Conservation (phyloP, 352 stramenopile species). For the Blastocystis sp. region DNA sequence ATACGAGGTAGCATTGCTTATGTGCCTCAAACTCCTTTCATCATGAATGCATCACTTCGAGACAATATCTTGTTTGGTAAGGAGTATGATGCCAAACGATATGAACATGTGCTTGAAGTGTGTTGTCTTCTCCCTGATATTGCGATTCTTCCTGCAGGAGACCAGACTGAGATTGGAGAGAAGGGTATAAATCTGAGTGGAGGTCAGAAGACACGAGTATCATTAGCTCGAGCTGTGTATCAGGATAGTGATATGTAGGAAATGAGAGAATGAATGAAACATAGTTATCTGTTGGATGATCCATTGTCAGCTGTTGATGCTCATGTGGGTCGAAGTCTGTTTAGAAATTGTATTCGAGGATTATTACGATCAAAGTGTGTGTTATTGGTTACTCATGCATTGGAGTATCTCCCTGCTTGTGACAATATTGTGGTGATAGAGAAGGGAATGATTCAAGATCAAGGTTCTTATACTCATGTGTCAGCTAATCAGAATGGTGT, state of each 20-base stretch:
- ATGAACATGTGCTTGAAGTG: constrained; percentile 66
- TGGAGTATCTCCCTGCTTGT: constrained; percentile 78
- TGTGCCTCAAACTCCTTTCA: constrained; percentile 85
- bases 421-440: constrained; percentile 74
- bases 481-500: constrained; percentile 66
- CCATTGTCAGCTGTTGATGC: constrained; percentile 88
- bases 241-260: constrained; percentile 78
- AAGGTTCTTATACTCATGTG: constrained; percentile 75
- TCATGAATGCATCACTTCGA: constrained; percentile 93
- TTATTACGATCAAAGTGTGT: constrained; percentile 76
- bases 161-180: constrained; percentile 92
- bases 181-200: constrained; percentile 92
- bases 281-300: constrained; percentile 84
- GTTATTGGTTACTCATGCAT: constrained; percentile 84
- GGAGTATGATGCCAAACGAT: constrained; percentile 72
- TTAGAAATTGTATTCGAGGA: constrained; percentile 79
- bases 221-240: constrained; percentile 85
- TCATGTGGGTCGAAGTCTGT: constrained; percentile 87
- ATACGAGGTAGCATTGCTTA: constrained; percentile 83
- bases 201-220: constrained; percentile 79
- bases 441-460: constrained; percentile 72
- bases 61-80: constrained; percentile 84
- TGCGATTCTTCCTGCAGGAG: constrained; percentile 77
- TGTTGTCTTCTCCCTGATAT: constrained; percentile 81
- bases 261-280: too few relatives aligned